These are phyloP conservation scores for Dryas drummondii DNA, from an alignment of 306 rosid species.

Conservation along the genomic window DNA sequence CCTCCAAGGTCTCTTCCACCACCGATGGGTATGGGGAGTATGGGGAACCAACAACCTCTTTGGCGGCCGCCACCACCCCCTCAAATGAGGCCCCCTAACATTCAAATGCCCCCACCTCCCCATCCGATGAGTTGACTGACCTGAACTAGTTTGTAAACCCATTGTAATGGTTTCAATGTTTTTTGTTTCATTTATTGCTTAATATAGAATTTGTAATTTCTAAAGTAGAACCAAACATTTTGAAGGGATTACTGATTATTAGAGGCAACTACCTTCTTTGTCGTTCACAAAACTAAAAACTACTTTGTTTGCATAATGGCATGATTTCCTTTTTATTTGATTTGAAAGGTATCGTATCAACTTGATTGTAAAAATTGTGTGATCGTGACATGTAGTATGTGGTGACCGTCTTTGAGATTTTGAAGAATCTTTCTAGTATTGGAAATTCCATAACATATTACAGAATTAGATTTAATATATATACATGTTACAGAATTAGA, in stretches of 20 bases:
- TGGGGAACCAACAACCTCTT: conserved; percentile 70
- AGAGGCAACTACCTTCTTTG: neutral
- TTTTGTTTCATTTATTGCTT: conserved; percentile 11
- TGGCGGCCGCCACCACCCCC: conserved; percentile 89
- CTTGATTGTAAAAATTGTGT: no score
- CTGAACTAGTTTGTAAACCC: conserved; percentile 7
- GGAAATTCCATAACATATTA: no score
- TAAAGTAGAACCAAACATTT: conserved; percentile 2
- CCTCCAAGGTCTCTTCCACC: conserved; percentile 88
- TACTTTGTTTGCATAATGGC: no score
- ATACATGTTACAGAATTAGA: no score
- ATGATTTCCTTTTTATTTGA: no score
- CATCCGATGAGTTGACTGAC: conserved; percentile 37
- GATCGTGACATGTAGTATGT: no score
- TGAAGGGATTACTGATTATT: neutral
- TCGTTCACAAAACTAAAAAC: neutral
- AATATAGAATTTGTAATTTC: conserved; percentile 28
- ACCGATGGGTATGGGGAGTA: conserved; percentile 76
- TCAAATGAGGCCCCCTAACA: conserved; percentile 56
- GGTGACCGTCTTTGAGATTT: no score
- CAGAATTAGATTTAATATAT: no score
- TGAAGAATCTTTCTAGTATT: no score
- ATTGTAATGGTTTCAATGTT: conserved; percentile 17
- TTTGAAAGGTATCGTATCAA: no score
- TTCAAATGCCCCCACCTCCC: conserved; percentile 72